Evolutionary conservation across 768 basidiomycete species (phyloP).

Genomic region (Suillus weaverae): DNA sequence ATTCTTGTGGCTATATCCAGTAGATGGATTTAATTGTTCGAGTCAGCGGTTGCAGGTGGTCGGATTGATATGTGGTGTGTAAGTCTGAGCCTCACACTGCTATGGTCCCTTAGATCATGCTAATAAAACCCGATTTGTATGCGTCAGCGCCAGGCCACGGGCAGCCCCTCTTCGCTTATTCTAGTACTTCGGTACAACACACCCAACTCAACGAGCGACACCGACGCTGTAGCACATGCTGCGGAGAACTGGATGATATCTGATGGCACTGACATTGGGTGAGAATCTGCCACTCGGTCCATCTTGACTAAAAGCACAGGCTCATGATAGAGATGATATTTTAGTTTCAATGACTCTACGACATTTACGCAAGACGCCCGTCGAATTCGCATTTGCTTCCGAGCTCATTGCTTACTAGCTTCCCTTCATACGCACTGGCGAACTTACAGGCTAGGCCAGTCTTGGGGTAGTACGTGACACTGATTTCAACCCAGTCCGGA

Average conservation of each 20-base stretch:
- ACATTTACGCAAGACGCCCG: conserved; percentile 47
- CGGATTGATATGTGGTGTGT: conserved; percentile 51
- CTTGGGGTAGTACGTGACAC: conserved; percentile 43
- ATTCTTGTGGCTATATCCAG: conserved; percentile 43
- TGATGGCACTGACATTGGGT: conserved; percentile 60
- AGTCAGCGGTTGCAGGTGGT: conserved; percentile 44
- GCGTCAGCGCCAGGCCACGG: conserved; percentile 46
- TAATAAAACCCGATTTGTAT: neutral
- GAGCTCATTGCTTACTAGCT: conserved; percentile 67
- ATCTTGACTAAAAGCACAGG: neutral
- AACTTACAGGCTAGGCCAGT: conserved; percentile 49
- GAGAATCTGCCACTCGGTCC: conserved; percentile 11
- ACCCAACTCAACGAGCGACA: conserved; percentile 43
- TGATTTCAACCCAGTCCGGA: conserved; percentile 31
- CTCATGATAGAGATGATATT: neutral
- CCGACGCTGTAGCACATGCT: conserved; percentile 44
- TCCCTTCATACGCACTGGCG: conserved; percentile 57
- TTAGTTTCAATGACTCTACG: conserved; percentile 51
- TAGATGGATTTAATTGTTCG: conserved; percentile 42
- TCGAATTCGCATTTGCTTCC: conserved; percentile 49
- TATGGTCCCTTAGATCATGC: neutral
- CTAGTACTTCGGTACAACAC: conserved; percentile 55
- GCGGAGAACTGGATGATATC: conserved; percentile 74
- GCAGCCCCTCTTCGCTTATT: conserved; percentile 36
- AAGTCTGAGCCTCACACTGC: conserved; percentile 21